Conservation (phyloP, 1,284 basidiomycete genomes). For the Ustilago shanxiensis region DNA sequence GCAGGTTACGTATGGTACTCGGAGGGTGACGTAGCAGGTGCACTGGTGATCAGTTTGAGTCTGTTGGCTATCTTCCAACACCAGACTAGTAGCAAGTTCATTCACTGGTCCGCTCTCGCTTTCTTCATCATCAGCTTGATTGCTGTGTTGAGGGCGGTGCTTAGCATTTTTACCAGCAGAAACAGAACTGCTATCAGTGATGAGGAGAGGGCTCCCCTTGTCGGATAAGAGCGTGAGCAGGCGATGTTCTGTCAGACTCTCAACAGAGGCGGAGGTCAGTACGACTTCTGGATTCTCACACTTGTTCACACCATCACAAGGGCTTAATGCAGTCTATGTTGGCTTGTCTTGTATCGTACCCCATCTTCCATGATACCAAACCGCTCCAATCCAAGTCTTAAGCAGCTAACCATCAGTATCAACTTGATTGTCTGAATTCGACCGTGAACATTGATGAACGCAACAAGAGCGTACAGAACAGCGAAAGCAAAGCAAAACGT, state of each 20-base stretch:
- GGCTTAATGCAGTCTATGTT: no score
- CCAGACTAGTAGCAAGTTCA: constrained; percentile 75
- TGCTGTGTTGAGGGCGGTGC: constrained; percentile 83
- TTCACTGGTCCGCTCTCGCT: constrained; percentile 87
- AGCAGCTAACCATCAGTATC: no score
- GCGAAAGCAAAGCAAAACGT: not conserved
- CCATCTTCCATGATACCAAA: no score
- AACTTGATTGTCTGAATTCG: no score
- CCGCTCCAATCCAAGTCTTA: no score
- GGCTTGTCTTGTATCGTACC: constrained; percentile 1
- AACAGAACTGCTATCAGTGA: constrained; percentile 75
- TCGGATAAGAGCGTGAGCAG: constrained; percentile 31
- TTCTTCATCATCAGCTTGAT: constrained; percentile 87
- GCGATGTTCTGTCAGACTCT: no score
- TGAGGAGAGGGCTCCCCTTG: constrained; percentile 85
- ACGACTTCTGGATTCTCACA: no score
- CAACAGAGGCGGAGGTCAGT: no score
- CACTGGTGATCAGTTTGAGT: constrained; percentile 85
- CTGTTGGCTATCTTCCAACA: constrained; percentile 73
- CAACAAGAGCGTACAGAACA: not conserved
- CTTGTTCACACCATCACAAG: no score
- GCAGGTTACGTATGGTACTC: constrained; percentile 85
- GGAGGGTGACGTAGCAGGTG: constrained; percentile 90
- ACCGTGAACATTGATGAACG: no score
- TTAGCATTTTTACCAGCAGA: constrained; percentile 73